phyloP scores from a whole-genome alignment of 2,329 filamentous ascomycete species.

The Verticillium dahliae region DNA sequence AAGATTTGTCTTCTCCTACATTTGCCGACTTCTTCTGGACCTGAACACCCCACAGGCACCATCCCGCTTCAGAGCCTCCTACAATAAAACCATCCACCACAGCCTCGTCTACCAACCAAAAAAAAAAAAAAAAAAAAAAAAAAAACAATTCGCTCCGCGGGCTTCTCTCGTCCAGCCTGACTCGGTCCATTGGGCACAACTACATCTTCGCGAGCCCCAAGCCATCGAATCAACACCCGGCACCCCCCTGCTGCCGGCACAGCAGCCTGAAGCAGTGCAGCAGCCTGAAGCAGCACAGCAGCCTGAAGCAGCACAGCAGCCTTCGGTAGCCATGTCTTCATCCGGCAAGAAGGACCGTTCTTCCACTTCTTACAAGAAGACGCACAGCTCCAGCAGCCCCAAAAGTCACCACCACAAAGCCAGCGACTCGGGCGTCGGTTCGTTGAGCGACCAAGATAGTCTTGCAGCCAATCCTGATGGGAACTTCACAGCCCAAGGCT shows the following conservation, averaged over 20 bases:
- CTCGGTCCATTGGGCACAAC: neutral
- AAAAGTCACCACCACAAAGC: slow-evolving; percentile 12
- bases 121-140: neutral
- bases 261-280: no score
- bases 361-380: slow-evolving; percentile 4
- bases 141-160: neutral
- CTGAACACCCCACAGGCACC: neutral
- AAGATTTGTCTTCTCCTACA: neutral
- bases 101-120: neutral
- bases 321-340: slow-evolving; percentile 8
- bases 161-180: neutral
- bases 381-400: neutral
- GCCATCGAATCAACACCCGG: neutral
- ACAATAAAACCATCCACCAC: neutral
- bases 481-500: slow-evolving; percentile 9
- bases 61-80: neutral
- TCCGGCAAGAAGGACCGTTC: slow-evolving; percentile 11
- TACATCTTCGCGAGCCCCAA: neutral
- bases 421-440: slow-evolving; percentile 15
- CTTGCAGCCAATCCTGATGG: slow-evolving; percentile 13
- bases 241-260: neutral
- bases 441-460: slow-evolving; percentile 13
- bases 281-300: no score
- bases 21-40: neutral
- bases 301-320: neutral